These are phyloP conservation scores for Andrographis paniculata DNA, from an alignment of 305 asterid genomes.

Conservation along the genomic window DNA sequence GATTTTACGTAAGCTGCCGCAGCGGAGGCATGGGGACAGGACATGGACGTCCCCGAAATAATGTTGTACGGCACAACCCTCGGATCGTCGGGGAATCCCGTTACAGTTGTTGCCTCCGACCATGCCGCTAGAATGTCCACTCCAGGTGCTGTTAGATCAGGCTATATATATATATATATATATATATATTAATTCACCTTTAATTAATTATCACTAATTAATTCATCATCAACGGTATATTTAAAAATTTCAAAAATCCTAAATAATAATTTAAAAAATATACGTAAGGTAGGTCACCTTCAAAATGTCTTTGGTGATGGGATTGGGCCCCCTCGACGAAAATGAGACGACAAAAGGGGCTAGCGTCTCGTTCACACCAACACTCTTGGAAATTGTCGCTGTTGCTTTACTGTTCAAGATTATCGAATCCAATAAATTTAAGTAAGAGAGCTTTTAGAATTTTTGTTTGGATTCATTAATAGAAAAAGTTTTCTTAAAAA, in stretches of 20 bases:
- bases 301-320: constrained; percentile 37
- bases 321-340: constrained; percentile 60
- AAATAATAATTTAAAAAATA: no score
- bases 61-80: constrained; percentile 47
- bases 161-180: constrained; percentile 23
- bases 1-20: constrained; percentile 65
- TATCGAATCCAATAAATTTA: no score
- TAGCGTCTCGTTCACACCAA: constrained; percentile 11
- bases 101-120: constrained; percentile 34
- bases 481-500: no score
- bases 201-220: no score
- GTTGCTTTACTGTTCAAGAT: constrained; percentile 31
- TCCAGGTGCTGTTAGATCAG: constrained; percentile 66
- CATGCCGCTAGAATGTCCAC: constrained; percentile 72
- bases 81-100: constrained; percentile 29
- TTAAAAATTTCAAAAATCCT: no score
- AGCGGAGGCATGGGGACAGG: constrained; percentile 61
- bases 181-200: no score
- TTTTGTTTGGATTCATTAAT: no score
- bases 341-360: constrained; percentile 48
- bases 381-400: constrained; percentile 39
- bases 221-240: no score
- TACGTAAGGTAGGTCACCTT: no score
- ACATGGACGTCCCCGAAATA: constrained; percentile 59
- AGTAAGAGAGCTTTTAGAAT: no score